phyloP scores from a whole-genome alignment of 1,284 basidiomycete species.

The Pyrrhoderma noxium region DNA sequence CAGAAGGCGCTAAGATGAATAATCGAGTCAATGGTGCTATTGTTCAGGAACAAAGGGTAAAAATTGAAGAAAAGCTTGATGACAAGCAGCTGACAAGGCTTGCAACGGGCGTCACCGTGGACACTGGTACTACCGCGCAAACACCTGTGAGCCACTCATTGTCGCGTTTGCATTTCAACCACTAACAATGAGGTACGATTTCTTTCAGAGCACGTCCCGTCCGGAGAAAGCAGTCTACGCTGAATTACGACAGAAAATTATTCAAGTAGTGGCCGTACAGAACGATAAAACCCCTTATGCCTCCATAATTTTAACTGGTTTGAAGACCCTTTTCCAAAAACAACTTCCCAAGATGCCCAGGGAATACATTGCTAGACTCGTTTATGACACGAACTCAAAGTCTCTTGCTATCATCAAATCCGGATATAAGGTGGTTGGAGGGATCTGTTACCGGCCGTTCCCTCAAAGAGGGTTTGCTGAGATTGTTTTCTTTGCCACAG shows the following conservation, averaged over 20 bases:
- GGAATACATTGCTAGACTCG: conserved; percentile 96
- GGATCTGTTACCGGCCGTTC: conserved; percentile 97
- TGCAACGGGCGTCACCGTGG: conserved; percentile 74
- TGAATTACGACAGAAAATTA: conserved; percentile 81
- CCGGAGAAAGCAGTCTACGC: conserved; percentile 73
- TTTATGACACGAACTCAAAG: conserved; percentile 89
- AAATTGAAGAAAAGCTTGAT: conserved; percentile 73
- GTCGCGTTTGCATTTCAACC: conserved; percentile 12
- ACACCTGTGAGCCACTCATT: conserved; percentile 36
- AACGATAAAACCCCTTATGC: conserved; percentile 76
- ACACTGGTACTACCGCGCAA: conserved; percentile 46
- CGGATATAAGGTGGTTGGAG: conserved; percentile 94
- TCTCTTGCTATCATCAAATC: conserved; percentile 93
- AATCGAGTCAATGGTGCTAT: conserved; percentile 37
- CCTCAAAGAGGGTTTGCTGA: conserved; percentile 93
- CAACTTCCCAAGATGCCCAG: conserved; percentile 99
- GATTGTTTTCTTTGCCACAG: conserved; percentile 98
- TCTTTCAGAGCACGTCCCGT: conserved; percentile 41
- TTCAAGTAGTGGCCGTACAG: conserved; percentile 80
- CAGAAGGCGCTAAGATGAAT: conserved; percentile 31
- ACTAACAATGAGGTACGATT: conserved; percentile 6
- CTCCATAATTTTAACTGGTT: conserved; percentile 82
- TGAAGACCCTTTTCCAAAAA: conserved; percentile 96
- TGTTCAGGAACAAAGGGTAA: conserved; percentile 47
- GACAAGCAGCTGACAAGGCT: conserved; percentile 64